Percentiles rank a stretch among this genome's conserved stretches.
phyloP scores from a whole-genome alignment of 202 grass and related monocot genomes.

The Cymbopogon flexuosus region DNA sequence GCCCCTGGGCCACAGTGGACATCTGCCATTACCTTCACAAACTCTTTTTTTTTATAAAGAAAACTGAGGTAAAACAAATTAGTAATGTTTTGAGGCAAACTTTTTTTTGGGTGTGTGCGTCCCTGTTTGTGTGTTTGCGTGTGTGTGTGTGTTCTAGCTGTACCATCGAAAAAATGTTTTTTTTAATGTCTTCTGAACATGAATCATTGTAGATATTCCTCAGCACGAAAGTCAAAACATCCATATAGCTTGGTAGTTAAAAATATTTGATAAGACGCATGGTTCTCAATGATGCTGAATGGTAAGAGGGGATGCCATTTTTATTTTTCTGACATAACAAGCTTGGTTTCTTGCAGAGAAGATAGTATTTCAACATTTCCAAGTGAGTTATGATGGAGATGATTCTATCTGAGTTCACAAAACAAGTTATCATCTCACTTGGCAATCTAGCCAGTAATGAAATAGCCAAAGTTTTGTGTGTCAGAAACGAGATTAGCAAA shows the following conservation, averaged over 20 bases:
- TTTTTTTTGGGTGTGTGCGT: neutral
- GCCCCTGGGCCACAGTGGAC: neutral
- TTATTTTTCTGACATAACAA: neutral
- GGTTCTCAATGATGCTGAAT: neutral
- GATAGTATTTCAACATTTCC: neutral
- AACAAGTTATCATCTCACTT: slow-evolving; percentile 36
- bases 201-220: neutral
- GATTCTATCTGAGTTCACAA: slow-evolving; percentile 29
- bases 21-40: neutral
- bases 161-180: neutral
- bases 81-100: neutral
- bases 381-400: slow-evolving; percentile 37
- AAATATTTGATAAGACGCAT: neutral
- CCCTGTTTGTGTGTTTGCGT: too few species aligned
- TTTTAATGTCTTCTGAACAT: neutral
- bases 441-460: slow-evolving; percentile 23
- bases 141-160: neutral
- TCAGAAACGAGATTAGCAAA: slow-evolving; percentile 36
- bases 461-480: slow-evolving; percentile 23
- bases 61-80: neutral
- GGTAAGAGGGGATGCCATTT: neutral
- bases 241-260: neutral
- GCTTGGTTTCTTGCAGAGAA: slow-evolving; percentile 2
- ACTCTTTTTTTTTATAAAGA: neutral
- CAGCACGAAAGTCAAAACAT: neutral